These are phyloP conservation scores for Lactifluus hygrophoroides DNA, from an alignment of 768 basidiomycete species.

Conservation along the genomic window DNA sequence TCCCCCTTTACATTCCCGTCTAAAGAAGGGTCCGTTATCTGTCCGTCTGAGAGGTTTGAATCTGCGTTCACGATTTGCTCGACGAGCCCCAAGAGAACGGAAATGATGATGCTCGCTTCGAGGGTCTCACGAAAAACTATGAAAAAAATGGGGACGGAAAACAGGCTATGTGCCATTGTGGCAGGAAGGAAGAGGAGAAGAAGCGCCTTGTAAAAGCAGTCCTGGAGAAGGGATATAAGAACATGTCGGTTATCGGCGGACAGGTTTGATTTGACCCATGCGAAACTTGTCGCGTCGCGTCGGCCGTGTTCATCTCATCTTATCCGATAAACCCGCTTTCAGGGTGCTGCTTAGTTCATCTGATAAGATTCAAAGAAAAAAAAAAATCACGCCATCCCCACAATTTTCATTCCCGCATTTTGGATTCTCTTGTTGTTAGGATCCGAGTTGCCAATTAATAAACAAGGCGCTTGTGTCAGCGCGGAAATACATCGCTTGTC, in stretches of 20 bases:
- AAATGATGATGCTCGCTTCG: constrained; percentile 87
- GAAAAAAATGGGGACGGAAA: constrained; percentile 92
- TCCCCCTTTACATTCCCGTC: not conserved
- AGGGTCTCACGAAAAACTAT: constrained; percentile 93
- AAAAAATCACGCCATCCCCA: too few species aligned
- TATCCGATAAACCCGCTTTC: not conserved
- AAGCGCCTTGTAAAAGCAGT: not conserved
- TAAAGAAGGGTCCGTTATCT: not conserved
- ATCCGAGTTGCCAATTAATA: too few species aligned
- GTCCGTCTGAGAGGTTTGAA: not conserved
- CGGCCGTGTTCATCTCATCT: constrained; percentile 7
- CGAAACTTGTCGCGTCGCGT: too few species aligned
- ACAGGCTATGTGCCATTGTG: constrained; percentile 63
- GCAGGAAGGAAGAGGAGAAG: constrained; percentile 5
- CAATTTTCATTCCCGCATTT: too few species aligned
- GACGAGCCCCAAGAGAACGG: constrained; percentile 85
- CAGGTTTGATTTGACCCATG: too few species aligned
- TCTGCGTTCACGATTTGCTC: constrained; percentile 59
- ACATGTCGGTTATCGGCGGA: too few species aligned
- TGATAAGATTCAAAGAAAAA: constrained; percentile 14
- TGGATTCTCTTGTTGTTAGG: too few species aligned
- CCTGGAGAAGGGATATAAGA: constrained; percentile 15
- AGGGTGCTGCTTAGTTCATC: constrained; percentile 14
- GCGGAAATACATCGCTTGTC: not conserved
- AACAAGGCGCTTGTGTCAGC: too few species aligned